phyloP scores from a whole-genome alignment of 305 asterid species.

The Rubia peregrina region DNA sequence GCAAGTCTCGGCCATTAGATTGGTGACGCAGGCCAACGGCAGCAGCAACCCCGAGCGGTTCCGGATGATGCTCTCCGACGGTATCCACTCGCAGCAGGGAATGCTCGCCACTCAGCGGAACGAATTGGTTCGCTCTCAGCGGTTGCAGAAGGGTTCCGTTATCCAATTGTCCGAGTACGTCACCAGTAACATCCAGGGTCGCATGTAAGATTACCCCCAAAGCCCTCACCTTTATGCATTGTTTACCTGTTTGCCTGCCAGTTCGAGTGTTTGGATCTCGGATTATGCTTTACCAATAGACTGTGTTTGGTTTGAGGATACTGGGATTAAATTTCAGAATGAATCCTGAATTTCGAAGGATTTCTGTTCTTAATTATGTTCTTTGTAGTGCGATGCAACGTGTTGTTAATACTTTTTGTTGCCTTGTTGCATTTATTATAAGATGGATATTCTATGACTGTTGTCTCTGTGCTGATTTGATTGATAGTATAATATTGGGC shows the following conservation, averaged over 20 bases:
- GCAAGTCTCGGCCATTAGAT: conserved; percentile 52
- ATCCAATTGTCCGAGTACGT: conserved; percentile 57
- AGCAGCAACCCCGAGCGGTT: conserved; percentile 39
- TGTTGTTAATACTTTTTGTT: neutral
- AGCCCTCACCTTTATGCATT: neutral
- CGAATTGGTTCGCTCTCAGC: conserved; percentile 45
- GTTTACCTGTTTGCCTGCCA: neutral
- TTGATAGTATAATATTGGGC: neutral
- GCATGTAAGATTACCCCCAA: conserved; percentile 35
- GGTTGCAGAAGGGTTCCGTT: conserved; percentile 62
- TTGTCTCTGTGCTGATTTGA: neutral
- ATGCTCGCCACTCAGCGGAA: conserved; percentile 75
- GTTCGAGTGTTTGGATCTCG: neutral
- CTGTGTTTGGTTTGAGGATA: neutral
- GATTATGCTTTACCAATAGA: neutral
- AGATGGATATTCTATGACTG: neutral
- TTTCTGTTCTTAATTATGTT: neutral
- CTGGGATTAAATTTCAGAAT: neutral
- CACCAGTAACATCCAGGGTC: conserved; percentile 48
- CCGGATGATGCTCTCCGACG: conserved; percentile 67
- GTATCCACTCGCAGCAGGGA: conserved; percentile 53
- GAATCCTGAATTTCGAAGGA: neutral
- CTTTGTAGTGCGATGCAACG: neutral
- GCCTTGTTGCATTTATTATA: neutral
- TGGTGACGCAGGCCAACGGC: conserved; percentile 38